Base-by-base conservation (phyloP, 306 rosid species). In the Erythrophleum fordii region DNA sequence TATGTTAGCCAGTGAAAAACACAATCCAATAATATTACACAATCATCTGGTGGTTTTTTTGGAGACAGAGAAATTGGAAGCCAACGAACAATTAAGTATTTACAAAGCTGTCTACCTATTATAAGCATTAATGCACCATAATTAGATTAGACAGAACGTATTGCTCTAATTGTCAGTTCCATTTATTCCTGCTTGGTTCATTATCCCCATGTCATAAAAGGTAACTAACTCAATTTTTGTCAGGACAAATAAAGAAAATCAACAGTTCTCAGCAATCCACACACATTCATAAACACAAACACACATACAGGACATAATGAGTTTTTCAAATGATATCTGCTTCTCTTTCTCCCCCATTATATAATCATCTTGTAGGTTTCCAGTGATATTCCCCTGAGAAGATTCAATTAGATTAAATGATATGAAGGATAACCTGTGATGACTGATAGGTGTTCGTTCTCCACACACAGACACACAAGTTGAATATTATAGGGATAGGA, bases 1-100 rank as follows among this genome's bases (percentile, higher is more conserved):
- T 61, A 23, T 10, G 41, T 25, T 35, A 73, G 11, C 58, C 66
- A 49, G 5, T 78, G 49, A 56, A 72, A 80, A n/a, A 31, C 60
- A 49, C 22, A 28, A 59, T 72, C 23, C 35, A 69, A 13, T 29
- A 42, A 65, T 53, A 29, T 59, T 59, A 46, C 3, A 59, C 37
- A 34, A 46, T 23, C 4, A 49, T 46, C 52, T 12, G 2, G n/a
- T n/a, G 46, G 8, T 8, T 6, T 7, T 46, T 46, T 46, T 46
- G 8, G 10, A 42, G 11, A 17, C 51, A 45, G 3, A 12, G 1
- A 0, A 45, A 45, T 12, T 45, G 8, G 51, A 45, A 45, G 0
- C 51, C 16, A 45, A 45, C 16, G 8, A 45, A 11, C 51, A 31
- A 31, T 31, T 1, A 31, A 31, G 34, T 1, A 11, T 45, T 45